Conservation (phyloP, 140 eudicot genomes). For the Ambrosia hybrid region DNA sequence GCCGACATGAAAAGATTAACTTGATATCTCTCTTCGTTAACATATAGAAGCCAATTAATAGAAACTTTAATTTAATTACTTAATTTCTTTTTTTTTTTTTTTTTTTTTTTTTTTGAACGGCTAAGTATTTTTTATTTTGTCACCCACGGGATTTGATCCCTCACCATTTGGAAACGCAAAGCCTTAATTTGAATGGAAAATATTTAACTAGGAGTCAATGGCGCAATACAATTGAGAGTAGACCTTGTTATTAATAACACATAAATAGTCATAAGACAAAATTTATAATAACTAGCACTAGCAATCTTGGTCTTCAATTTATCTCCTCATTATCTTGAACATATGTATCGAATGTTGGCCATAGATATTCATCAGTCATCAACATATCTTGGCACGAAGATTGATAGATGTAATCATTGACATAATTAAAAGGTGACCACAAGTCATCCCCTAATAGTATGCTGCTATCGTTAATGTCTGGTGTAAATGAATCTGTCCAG, state of each 20-base stretch:
- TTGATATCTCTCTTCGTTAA: too few species aligned
- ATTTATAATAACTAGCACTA: not conserved
- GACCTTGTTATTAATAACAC: not conserved
- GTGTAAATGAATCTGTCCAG: slow-evolving; percentile 35
- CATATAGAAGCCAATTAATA: too few species aligned
- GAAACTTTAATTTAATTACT: too few species aligned
- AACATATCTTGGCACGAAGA: slow-evolving; percentile 21
- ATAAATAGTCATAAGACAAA: not conserved
- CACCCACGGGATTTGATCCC: too few species aligned
- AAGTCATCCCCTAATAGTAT: slow-evolving; percentile 2
- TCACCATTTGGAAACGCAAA: too few species aligned
- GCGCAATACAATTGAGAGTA: too few species aligned
- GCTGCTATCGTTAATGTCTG: not conserved
- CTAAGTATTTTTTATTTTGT: too few species aligned
- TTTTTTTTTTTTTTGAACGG: too few species aligned
- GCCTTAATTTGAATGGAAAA: too few species aligned
- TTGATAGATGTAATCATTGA: slow-evolving; percentile 15
- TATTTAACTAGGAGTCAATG: too few species aligned
- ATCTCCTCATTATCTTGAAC: slow-evolving; percentile 11
- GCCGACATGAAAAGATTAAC: too few species aligned
- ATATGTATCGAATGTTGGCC: slow-evolving; percentile 22
- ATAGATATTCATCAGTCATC: slow-evolving; percentile 18
- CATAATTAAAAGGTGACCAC: slow-evolving; percentile 19
- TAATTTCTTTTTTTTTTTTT: too few species aligned
- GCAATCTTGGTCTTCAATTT: not conserved